Conservation (phyloP, 352 stramenopile species). For the Achlya hypogyna region DNA sequence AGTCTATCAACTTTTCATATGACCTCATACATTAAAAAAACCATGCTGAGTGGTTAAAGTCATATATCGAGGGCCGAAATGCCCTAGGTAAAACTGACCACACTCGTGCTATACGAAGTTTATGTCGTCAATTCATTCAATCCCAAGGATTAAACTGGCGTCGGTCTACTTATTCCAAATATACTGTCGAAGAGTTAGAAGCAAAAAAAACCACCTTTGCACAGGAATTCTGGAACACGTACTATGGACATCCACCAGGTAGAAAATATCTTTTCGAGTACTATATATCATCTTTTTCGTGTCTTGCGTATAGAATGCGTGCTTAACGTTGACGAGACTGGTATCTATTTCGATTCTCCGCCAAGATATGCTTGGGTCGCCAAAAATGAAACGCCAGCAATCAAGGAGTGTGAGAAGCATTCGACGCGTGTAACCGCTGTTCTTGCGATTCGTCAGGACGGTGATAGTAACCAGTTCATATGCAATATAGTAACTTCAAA, state of each 20-base stretch:
- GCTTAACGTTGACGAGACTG: not conserved
- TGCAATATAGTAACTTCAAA: not conserved
- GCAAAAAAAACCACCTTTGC: not conserved
- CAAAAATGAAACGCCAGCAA: not conserved
- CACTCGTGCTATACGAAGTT: not conserved
- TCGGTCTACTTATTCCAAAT: not conserved
- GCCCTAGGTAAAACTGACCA: not conserved
- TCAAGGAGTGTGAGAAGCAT: not conserved
- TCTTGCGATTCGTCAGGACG: not conserved
- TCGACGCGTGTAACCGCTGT: not conserved
- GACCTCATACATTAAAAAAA: not conserved
- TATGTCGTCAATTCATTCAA: not conserved
- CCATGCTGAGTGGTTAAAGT: not conserved
- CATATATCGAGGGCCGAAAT: not conserved
- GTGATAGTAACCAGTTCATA: too few species aligned
- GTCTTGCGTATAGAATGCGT: too few species aligned
- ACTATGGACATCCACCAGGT: not conserved
- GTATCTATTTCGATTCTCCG: not conserved
- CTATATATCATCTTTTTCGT: not conserved
- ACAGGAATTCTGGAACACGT: not conserved
- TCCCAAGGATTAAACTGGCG: not conserved
- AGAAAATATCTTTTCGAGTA: not conserved
- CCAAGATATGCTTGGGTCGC: not conserved
- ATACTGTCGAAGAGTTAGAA: not conserved
- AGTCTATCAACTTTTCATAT: not conserved